Percentiles rank a stretch among this genome's conserved stretches.
Conservation (phyloP, 2,329 filamentous ascomycete species). For the Botrytis medusae region DNA sequence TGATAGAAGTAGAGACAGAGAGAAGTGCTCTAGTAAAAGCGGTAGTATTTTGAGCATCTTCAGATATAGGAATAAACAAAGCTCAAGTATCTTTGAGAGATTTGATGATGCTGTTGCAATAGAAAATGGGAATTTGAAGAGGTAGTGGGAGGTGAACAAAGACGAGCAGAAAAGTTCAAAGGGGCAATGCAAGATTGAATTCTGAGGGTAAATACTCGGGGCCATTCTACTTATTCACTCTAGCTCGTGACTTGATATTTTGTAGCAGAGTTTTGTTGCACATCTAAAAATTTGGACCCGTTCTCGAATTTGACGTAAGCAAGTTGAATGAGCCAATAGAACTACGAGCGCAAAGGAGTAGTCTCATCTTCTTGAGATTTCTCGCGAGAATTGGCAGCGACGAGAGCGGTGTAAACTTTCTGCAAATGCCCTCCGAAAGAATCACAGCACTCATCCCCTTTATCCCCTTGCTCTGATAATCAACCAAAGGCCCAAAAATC, state of each 20-base stretch:
- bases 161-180: neutral
- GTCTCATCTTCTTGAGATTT: neutral
- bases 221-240: neutral
- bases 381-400: neutral
- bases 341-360: neutral
- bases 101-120: neutral
- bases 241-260: neutral
- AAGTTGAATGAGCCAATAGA: neutral
- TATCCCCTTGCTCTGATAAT: neutral
- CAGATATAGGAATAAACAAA: neutral
- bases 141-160: neutral
- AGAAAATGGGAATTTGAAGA: neutral
- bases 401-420: neutral
- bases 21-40: neutral
- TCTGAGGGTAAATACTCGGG: neutral
- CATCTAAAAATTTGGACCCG: neutral
- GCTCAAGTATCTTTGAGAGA: neutral
- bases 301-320: slow-evolving; percentile 13
- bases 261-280: neutral
- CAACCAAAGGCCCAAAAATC: neutral
- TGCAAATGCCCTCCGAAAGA: neutral
- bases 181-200: neutral
- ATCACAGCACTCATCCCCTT: neutral
- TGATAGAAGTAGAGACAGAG: neutral
- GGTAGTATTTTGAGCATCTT: neutral